Conservation (phyloP, 495 filamentous ascomycete species). For the Daldinia bambusicola region DNA sequence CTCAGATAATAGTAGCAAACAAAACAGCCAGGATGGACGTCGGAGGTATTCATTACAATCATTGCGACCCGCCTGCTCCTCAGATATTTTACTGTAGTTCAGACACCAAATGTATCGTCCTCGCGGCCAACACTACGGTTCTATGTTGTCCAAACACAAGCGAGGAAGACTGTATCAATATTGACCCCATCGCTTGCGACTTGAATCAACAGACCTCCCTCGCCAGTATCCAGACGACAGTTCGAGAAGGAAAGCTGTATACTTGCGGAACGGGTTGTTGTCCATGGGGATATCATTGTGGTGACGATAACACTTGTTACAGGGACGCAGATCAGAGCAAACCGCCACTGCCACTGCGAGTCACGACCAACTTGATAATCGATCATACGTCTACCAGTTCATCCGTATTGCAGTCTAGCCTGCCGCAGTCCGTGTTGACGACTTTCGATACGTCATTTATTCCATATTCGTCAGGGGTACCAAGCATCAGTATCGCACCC, state of each 20-base stretch:
- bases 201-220: not conserved
- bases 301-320: not conserved
- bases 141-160: constrained; percentile 3
- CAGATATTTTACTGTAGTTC: not conserved
- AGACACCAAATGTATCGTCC: not conserved
- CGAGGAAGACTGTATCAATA: not conserved
- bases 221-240: not conserved
- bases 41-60: not conserved
- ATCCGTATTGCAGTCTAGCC: not conserved
- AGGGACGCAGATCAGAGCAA: constrained; percentile 1
- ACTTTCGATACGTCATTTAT: not conserved
- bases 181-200: not conserved
- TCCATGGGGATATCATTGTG: constrained; percentile 8
- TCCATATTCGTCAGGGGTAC: not conserved
- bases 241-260: not conserved
- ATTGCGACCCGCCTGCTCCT: not conserved
- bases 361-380: not conserved
- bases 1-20: not conserved
- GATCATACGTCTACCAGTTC: not conserved
- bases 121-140: constrained; percentile 5
- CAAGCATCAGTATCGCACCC: not conserved
- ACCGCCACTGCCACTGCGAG: not conserved
- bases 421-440: not conserved
- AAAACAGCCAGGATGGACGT: not conserved
- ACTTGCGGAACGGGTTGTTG: not conserved